phyloP scores from a whole-genome alignment of 805 yeast genomes.

The Spathaspora passalidarum region DNA sequence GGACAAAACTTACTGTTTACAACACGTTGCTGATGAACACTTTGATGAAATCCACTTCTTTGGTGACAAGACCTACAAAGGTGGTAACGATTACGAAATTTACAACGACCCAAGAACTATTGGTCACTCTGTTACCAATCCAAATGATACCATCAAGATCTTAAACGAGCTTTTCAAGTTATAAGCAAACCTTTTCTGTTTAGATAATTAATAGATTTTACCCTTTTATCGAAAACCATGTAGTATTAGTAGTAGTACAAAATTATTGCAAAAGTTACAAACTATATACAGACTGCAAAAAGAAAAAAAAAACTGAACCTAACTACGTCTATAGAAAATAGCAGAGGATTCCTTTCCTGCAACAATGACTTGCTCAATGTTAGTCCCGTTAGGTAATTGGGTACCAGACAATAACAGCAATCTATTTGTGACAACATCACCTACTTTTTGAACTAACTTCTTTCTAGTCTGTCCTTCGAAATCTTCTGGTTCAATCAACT shows the following conservation, averaged over 20 bases:
- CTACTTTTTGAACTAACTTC: constrained; percentile 20
- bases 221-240: too few species aligned
- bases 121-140: constrained; percentile 90
- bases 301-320: background rate
- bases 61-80: constrained; percentile 95
- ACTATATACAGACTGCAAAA: constrained; percentile 1
- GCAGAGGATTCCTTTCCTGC: constrained; percentile 66
- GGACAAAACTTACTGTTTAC: constrained; percentile 98
- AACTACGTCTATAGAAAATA: constrained; percentile 49
- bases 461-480: constrained; percentile 8
- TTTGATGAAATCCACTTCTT: constrained; percentile 92
- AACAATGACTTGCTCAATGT: constrained; percentile 49
- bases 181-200: constrained; percentile 1
- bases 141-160: constrained; percentile 84
- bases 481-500: constrained; percentile 54
- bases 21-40: constrained; percentile 83
- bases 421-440: constrained; percentile 38
- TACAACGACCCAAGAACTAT: constrained; percentile 88
- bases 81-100: constrained; percentile 99
- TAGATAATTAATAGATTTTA: background rate
- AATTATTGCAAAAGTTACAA: background rate
- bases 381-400: constrained; percentile 9
- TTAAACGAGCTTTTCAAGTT: constrained; percentile 76
- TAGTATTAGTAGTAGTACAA: background rate
- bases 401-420: constrained; percentile 39